A percentile compares a stretch with the other conserved stretches of the same genome.
phyloP scores from a whole-genome alignment of 2,329 filamentous ascomycete genomes.

The Aureobasidium sp. region DNA sequence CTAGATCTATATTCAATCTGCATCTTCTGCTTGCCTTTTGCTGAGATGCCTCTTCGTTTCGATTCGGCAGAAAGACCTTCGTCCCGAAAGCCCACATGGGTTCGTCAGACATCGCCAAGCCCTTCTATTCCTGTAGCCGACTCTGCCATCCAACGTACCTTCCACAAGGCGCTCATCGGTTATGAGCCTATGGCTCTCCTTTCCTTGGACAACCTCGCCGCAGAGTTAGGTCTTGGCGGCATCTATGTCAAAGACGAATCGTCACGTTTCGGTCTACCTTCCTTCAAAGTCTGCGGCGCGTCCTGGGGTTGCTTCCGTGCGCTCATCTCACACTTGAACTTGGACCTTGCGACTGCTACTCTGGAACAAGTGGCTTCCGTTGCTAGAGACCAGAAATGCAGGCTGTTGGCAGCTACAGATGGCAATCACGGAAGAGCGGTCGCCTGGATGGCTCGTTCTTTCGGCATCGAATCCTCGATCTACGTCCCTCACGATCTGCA shows the following conservation, averaged over 20 bases:
- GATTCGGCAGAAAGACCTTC: background rate
- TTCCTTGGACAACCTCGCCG: slow-evolving; percentile 47
- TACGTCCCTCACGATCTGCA: slow-evolving; percentile 58
- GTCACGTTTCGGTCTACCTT: slow-evolving; percentile 58
- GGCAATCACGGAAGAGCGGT: slow-evolving; percentile 73
- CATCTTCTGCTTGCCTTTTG: background rate
- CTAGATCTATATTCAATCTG: background rate
- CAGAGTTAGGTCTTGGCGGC: slow-evolving; percentile 49
- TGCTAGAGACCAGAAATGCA: slow-evolving; percentile 28
- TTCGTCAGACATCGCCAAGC: background rate
- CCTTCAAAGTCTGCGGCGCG: slow-evolving; percentile 76
- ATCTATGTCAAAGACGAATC: slow-evolving; percentile 68
- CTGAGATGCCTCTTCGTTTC: background rate
- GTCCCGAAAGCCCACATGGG: background rate
- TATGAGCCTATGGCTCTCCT: slow-evolving; percentile 52
- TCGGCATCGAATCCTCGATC: slow-evolving; percentile 51
- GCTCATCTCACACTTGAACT: slow-evolving; percentile 28
- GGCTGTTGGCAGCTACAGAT: slow-evolving; percentile 60
- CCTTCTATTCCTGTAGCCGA: background rate
- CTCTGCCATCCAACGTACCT: slow-evolving; percentile 24
- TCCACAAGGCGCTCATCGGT: slow-evolving; percentile 53
- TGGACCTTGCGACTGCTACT: background rate
- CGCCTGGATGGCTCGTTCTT: slow-evolving; percentile 57
- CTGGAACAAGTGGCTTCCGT: slow-evolving; percentile 22
- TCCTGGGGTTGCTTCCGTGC: slow-evolving; percentile 64